phyloP scores from a whole-genome alignment of 1,284 basidiomycete genomes.

The Volvariella volvacea region DNA sequence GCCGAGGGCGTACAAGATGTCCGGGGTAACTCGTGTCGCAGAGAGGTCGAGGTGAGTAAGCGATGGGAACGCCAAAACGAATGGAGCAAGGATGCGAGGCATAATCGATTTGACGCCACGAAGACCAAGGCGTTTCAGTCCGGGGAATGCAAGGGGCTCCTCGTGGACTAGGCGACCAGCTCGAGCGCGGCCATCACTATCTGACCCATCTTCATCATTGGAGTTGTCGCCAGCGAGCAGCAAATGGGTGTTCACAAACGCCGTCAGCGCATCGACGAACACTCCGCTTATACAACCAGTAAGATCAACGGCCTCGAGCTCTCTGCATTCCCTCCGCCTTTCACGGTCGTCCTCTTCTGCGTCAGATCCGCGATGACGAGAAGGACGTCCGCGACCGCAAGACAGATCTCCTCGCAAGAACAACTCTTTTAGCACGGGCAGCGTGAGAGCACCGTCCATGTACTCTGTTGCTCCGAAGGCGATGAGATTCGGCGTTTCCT shows the following conservation, averaged over 20 bases:
- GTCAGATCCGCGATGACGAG: constrained; percentile 57
- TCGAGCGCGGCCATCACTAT: constrained; percentile 20
- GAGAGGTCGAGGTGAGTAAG: constrained; percentile 91
- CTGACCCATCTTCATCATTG: constrained; percentile 40
- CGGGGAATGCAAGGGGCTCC: constrained; percentile 63
- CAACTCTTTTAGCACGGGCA: constrained; percentile 78
- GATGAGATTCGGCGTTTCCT: constrained; percentile 82
- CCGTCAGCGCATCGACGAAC: constrained; percentile 78
- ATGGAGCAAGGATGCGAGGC: constrained; percentile 66
- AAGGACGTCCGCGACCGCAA: constrained; percentile 61
- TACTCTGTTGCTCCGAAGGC: constrained; percentile 92
- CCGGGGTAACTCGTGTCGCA: constrained; percentile 75
- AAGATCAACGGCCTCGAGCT: constrained; percentile 86
- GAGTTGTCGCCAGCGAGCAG: constrained; percentile 36
- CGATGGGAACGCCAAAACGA: constrained; percentile 80
- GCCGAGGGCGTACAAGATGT: constrained; percentile 68
- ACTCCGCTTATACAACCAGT: constrained; percentile 91
- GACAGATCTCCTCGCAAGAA: constrained; percentile 75
- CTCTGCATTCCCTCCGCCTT: constrained; percentile 68
- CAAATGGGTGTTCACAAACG: constrained; percentile 76
- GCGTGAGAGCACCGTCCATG: constrained; percentile 86
- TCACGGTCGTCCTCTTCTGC: constrained; percentile 67
- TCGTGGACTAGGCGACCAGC: constrained; percentile 28
- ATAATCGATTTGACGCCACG: constrained; percentile 78
- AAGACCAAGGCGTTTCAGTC: constrained; percentile 78